A percentile compares a stretch with the other conserved stretches of the same genome.
Conservation (phyloP, 805 yeast genomes). For the Wickerhamiella alocasiicola region DNA sequence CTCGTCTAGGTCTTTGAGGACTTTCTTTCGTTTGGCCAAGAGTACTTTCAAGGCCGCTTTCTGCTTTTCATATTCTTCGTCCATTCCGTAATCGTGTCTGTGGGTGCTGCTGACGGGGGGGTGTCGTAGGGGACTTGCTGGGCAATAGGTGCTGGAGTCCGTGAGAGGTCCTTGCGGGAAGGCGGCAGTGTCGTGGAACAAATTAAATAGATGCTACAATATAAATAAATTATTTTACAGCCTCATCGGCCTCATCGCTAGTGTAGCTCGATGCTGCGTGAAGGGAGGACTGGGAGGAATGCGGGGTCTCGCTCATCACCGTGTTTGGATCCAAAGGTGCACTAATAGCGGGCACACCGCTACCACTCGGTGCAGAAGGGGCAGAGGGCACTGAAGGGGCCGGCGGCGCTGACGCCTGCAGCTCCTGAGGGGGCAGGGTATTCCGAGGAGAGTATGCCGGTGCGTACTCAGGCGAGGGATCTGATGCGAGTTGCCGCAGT, state of each 20-base stretch:
- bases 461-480: slow-evolving; percentile 7
- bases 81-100: slow-evolving; percentile 13
- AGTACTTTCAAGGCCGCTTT: slow-evolving; percentile 54
- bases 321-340: neutral
- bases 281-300: too few relatives aligned
- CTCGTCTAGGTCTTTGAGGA: slow-evolving; percentile 41
- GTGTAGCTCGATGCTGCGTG: too few relatives aligned
- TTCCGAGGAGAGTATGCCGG: slow-evolving; percentile 7
- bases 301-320: too few relatives aligned
- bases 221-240: slow-evolving; percentile 1
- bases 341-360: neutral
- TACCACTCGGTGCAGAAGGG: too few relatives aligned
- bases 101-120: too few relatives aligned
- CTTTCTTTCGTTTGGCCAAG: slow-evolving; percentile 42
- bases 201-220: neutral
- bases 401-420: neutral
- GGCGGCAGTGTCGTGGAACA: too few relatives aligned
- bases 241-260: neutral
- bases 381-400: too few relatives aligned
- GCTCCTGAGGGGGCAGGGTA: neutral
- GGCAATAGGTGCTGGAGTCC: too few relatives aligned
- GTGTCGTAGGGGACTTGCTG: too few relatives aligned
- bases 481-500: slow-evolving; percentile 6
- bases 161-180: too few relatives aligned
- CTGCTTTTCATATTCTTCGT: slow-evolving; percentile 53